Base-by-base conservation (phyloP, 345 rosid species). In the Nephelium lappaceum region DNA sequence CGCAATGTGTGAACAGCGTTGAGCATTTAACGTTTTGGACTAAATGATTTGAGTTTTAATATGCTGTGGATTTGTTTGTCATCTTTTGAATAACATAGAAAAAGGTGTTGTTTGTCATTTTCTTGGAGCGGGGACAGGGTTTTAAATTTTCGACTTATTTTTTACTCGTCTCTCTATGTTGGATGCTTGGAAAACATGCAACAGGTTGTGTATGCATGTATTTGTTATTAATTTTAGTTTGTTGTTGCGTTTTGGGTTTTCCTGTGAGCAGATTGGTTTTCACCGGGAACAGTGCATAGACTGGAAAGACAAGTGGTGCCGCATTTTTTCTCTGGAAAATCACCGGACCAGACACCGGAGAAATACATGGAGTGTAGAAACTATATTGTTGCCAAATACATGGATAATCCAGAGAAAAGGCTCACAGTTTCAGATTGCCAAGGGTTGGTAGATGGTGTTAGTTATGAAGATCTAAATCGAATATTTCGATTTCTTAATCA, bases 271-370 rank as follows among this genome's bases (percentile, higher is more conserved):
- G 98, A 91, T 84, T 96, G 99, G 99, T 96, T 96, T 87, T 89
- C 98, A 63, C 98, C 95, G 57, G 73, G 88, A 25, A 78, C 86
- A 10, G 97, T 96, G 77, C 87, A 96, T 91, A 89, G 99, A 80
- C 82, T 94, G 78, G 99, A 96, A 83, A 88, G 99, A 72, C 99
- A 96, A 88, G 99, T 93, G 77, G 98, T 94, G 84, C 99, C 99
- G 0, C 97, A 90, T 83, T 96, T 85, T 84, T 96, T 96, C 90
- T 91, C 97, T 77, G 99, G 98, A 60, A 96, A 96, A 84, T 93
- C 97, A 21, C 67, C 88, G 21, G 91, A 90, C 49, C 91, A 89
- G 72, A 83, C 89, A 12, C 99, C 98, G 5, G 91, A 94, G 77
- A 91, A 89, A 81, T 96, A 94, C 80, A 93, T 91, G 89, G 94